Conservation (phyloP, 352 stramenopile species). For the Plasmopara muralis region DNA sequence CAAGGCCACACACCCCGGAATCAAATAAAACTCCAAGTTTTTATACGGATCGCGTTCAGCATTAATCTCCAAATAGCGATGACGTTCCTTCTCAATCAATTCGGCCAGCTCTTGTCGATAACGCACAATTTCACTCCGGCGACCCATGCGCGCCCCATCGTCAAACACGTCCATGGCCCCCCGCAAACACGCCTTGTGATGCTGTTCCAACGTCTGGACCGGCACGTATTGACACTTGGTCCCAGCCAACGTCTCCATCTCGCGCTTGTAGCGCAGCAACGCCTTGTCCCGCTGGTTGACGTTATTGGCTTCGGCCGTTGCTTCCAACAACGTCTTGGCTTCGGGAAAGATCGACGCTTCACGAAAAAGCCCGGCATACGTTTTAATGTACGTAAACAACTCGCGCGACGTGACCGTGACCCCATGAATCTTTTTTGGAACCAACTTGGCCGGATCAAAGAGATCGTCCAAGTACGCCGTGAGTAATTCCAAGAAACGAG, state of each 20-base stretch:
- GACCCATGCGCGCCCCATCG: slow-evolving; percentile 93
- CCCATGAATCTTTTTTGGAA: slow-evolving; percentile 94
- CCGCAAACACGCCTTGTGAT: slow-evolving; percentile 82
- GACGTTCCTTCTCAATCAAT: slow-evolving; percentile 87
- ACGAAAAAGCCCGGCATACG: slow-evolving; percentile 95
- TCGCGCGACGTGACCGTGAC: slow-evolving; percentile 90
- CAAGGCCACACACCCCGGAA: slow-evolving; percentile 87
- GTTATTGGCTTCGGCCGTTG: slow-evolving; percentile 97
- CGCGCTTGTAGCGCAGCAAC: slow-evolving; percentile 87
- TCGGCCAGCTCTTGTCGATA: slow-evolving; percentile 76
- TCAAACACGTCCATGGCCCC: slow-evolving; percentile 89
- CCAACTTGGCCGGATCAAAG: slow-evolving; percentile 85
- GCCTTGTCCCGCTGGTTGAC: slow-evolving; percentile 88
- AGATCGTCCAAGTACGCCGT: slow-evolving; percentile 93
- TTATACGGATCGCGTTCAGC: slow-evolving; percentile 93
- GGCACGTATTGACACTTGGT: slow-evolving; percentile 84
- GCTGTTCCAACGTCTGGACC: slow-evolving; percentile 82
- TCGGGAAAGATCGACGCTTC: slow-evolving; percentile 94
- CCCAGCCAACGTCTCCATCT: slow-evolving; percentile 90
- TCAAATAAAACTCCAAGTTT: slow-evolving; percentile 90
- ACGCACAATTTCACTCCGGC: slow-evolving; percentile 84
- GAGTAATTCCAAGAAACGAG: slow-evolving; percentile 90
- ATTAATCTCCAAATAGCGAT: slow-evolving; percentile 92
- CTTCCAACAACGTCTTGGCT: slow-evolving; percentile 95
- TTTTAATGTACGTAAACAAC: slow-evolving; percentile 94